These are phyloP conservation scores for Hanseniaspora pseudoguilliermondii DNA, from an alignment of 805 yeast species.

Conservation along the genomic window DNA sequence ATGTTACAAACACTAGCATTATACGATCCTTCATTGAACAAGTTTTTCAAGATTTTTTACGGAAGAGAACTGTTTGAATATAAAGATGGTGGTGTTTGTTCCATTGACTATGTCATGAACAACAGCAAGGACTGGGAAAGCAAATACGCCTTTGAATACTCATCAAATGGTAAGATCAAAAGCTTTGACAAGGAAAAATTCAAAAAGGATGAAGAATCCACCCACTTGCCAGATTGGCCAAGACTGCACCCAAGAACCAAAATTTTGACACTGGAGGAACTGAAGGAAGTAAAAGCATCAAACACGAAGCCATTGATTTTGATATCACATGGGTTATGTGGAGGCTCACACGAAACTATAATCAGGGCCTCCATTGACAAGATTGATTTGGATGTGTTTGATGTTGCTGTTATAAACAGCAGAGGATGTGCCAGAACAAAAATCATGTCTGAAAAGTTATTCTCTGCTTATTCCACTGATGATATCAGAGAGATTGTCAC, in stretches of 20 bases:
- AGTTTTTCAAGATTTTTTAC: conserved; percentile 47
- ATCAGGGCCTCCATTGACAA: conserved; percentile 42
- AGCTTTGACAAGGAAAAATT: conserved; percentile 23
- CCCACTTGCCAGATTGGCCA: conserved; percentile 41
- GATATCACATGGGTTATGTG: conserved; percentile 61
- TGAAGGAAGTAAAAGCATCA: conserved; percentile 25
- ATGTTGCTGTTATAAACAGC: conserved; percentile 52
- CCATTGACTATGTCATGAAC: conserved; percentile 60
- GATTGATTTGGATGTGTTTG: conserved; percentile 34
- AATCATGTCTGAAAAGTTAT: conserved; percentile 53
- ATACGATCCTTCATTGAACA: conserved; percentile 40
- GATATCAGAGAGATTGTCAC: conserved; percentile 52
- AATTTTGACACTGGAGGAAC: conserved; percentile 38
- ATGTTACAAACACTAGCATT: conserved; percentile 66
- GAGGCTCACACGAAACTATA: conserved; percentile 69
- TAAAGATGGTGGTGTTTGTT: conserved; percentile 57
- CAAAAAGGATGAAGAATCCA: conserved; percentile 29
- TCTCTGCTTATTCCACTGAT: conserved; percentile 55
- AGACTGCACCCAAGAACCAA: conserved; percentile 58
- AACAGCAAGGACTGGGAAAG: conserved; percentile 16
- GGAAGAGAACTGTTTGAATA: conserved; percentile 54
- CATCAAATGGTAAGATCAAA: conserved; percentile 14
- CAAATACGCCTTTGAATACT: conserved; percentile 20
- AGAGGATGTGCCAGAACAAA: conserved; percentile 71
- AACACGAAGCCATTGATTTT: conserved; percentile 41